Percentiles rank a stretch among this genome's conserved stretches.
These are phyloP conservation scores for Polyporus tsugae DNA, from an alignment of 1,284 basidiomycete genomes.

Conservation along the genomic window DNA sequence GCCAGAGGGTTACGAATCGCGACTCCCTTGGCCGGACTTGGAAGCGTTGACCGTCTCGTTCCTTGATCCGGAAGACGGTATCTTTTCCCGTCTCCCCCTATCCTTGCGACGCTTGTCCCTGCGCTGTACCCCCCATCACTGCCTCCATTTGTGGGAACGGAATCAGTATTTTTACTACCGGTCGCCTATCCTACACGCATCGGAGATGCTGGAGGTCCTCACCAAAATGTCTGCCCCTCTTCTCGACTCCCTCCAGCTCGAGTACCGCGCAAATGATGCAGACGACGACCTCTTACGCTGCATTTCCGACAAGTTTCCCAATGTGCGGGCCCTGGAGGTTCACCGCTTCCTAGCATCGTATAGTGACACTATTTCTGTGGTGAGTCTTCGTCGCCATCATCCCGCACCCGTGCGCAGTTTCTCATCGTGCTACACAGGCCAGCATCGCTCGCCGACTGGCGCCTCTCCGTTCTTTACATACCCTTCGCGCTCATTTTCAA, in stretches of 20 bases:
- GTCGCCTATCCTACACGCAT: neutral
- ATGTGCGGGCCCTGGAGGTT: neutral
- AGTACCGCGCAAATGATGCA: neutral
- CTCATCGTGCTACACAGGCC: neutral
- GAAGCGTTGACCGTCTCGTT: neutral
- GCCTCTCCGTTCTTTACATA: neutral
- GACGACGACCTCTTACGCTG: neutral
- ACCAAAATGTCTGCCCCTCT: neutral
- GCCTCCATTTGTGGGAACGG: neutral
- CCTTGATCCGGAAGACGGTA: neutral
- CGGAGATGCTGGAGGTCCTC: neutral
- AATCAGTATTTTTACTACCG: neutral
- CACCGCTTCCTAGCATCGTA: neutral
- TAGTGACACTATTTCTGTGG: neutral
- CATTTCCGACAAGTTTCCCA: neutral
- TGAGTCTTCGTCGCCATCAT: neutral
- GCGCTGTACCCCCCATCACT: neutral
- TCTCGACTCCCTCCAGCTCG: neutral
- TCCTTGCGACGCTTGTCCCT: constrained; percentile 3
- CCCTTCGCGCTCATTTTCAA: neutral
- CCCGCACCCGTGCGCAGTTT: neutral
- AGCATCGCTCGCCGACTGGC: neutral
- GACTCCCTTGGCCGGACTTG: neutral
- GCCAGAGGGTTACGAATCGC: neutral
- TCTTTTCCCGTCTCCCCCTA: neutral